A percentile compares a stretch with the other conserved stretches of the same genome.
phyloP scores from a whole-genome alignment of 257 asterid species.

The Nicotiana attenuata region DNA sequence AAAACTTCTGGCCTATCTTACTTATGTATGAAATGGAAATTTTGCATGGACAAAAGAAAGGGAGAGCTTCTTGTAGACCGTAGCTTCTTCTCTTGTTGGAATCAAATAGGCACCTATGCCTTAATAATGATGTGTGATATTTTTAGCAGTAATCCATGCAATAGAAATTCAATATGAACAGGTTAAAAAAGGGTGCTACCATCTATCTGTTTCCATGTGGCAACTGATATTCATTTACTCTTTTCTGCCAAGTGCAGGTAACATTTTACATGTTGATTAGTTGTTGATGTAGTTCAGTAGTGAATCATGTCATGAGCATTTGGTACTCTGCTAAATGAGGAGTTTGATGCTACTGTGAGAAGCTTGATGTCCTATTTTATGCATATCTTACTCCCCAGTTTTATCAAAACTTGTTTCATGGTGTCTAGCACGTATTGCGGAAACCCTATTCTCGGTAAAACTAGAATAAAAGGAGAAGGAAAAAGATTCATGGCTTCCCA shows the following conservation, averaged over 20 bases:
- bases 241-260: neutral
- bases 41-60: neutral
- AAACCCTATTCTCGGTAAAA: neutral
- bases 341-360: neutral
- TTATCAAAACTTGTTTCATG: neutral
- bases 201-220: neutral
- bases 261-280: neutral
- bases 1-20: slow-evolving; percentile 20
- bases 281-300: neutral
- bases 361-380: neutral
- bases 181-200: neutral
- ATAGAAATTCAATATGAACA: neutral
- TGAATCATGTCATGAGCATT: neutral
- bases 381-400: neutral
- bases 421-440: neutral
- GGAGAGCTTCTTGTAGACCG: neutral
- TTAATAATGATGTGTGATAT: neutral
- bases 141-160: neutral
- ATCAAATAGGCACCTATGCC: neutral
- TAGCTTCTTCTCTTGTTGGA: neutral
- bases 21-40: neutral
- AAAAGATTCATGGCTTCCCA: neutral
- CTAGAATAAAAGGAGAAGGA: neutral
- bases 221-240: neutral
- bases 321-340: neutral